Evolutionary conservation across 495 filamentous ascomycete species (phyloP), one percentile per base, ranked within the genome.

Genomic region (Stereocaulon alpinum): DNA sequence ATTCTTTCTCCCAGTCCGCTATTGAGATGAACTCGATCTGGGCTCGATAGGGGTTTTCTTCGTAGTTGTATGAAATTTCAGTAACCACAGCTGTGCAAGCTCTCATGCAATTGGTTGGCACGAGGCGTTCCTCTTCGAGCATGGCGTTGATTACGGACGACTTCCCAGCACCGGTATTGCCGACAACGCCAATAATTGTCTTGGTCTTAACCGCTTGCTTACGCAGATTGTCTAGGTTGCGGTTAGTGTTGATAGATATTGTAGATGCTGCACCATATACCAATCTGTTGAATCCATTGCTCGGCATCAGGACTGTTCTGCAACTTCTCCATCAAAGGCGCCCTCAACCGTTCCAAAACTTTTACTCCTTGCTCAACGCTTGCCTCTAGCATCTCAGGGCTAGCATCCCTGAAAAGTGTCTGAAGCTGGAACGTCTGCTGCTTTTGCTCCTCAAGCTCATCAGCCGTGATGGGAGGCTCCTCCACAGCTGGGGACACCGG

Each of bases 1-100:
- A 67, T 58, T 87, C 84, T 12, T 71, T 73, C 41, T 73, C 61
- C 81, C 82, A 87, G n/a, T 86, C 81, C 3, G 72, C 65, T 0
- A 48, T 41, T 14, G 68, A 67, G 49, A 87, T 80, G 69, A 86
- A 86, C 58, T 86, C 79, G 45, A 88, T 76, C 58, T 82, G 76
- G n/a, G 84, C 84, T 24, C 72, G 71, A 67, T 86, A 88, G 51
- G 66, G 73, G 32, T 69, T 60, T 0, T 62, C 62, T 20, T 80
- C 74, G 24, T 78, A 45, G n/a, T 85, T 86, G 65, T 78, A 88
- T 0, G 82, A 82, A 15, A 88, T 78, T 62, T 87, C 85, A 0
- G 79, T 86, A 0, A 82, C 78, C 11, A 82, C 80, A 0, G 84
- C 83, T 4, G 85, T 88, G 60, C 82, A 86, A 10, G 82, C 84